Conservation (phyloP, 805 yeast species). For the Suhomyces sp. region DNA sequence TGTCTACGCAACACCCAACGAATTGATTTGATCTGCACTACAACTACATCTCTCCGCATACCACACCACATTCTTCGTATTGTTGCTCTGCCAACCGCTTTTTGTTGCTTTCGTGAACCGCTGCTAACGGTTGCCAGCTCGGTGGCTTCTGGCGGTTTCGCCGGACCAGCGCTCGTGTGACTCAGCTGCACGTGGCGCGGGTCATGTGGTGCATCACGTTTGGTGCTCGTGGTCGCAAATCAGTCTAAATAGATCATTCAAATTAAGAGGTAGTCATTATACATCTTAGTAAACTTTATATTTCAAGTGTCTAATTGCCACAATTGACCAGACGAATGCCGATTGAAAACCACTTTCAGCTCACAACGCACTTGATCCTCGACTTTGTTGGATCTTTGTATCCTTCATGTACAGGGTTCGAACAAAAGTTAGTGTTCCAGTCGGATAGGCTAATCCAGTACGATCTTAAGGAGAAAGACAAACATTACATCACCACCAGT, state of each 20-base stretch:
- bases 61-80: neutral
- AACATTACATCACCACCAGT: constrained; percentile 6
- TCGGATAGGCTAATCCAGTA: constrained; percentile 13
- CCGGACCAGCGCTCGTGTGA: neutral
- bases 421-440: constrained; percentile 3
- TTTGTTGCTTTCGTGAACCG: neutral
- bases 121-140: neutral
- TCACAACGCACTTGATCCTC: constrained; percentile 19
- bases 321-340: neutral
- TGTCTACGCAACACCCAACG: neutral
- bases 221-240: neutral
- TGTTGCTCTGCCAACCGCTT: neutral
- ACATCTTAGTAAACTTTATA: no score
- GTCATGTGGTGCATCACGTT: neutral
- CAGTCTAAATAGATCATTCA: neutral
- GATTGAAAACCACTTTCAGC: constrained; percentile 17
- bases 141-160: neutral
- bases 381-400: constrained; percentile 17
- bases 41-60: neutral
- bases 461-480: constrained; percentile 6
- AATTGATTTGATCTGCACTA: neutral
- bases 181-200: neutral
- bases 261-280: no score
- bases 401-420: constrained; percentile 8
- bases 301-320: no score